A percentile compares a stretch with the other conserved stretches of the same genome.
Conservation (phyloP, 139 green algal species). For the Mychonastes homosphaera region DNA sequence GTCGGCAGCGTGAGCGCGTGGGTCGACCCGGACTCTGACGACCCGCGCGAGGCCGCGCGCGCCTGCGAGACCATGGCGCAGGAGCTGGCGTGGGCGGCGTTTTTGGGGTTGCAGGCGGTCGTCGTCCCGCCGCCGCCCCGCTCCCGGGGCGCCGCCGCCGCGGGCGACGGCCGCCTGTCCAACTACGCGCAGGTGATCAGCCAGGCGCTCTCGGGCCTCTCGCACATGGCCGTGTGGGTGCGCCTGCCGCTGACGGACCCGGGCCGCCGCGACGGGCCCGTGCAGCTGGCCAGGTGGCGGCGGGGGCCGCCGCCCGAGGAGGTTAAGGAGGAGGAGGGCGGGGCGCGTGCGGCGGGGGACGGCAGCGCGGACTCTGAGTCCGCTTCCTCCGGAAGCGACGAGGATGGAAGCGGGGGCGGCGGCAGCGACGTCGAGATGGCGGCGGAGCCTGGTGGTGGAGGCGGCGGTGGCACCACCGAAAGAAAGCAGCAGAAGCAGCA, state of each 20-base stretch:
- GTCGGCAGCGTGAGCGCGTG: constrained; percentile 64
- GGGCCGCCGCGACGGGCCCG: constrained; percentile 1
- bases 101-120: constrained; percentile 83
- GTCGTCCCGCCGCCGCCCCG: constrained; percentile 45
- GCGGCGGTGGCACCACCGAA: too few species aligned
- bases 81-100: constrained; percentile 85
- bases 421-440: too few species aligned
- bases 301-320: neutral
- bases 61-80: constrained; percentile 51
- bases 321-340: neutral
- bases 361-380: too few species aligned
- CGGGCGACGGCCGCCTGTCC: too few species aligned
- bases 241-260: constrained; percentile 47
- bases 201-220: constrained; percentile 50
- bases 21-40: constrained; percentile 62
- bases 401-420: too few species aligned
- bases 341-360: neutral
- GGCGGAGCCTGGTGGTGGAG: too few species aligned
- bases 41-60: constrained; percentile 26
- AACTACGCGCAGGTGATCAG: constrained; percentile 70
- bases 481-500: constrained; percentile 15
- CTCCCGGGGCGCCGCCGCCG: constrained; percentile 16
- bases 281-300: constrained; percentile 3
- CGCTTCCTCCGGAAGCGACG: too few species aligned
- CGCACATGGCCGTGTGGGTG: constrained; percentile 78